Evolutionary conservation across 129 eudicot species (phyloP), one percentile per base, ranked within the genome.

Genomic region (Flaveria bidentis): DNA sequence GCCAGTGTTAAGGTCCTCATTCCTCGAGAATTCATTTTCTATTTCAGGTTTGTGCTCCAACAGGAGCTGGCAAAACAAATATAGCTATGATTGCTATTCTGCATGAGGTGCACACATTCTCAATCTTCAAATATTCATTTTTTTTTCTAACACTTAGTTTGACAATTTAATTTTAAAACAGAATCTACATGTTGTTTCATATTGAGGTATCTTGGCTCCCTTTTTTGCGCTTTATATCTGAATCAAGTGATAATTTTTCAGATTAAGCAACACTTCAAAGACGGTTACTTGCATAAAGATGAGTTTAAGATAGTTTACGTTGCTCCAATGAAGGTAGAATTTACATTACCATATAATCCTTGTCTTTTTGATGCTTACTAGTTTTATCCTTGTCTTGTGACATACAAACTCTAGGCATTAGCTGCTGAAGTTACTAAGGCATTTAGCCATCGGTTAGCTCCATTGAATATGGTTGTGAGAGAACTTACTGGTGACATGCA

Each of bases 401-500:
- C 71, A 26, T 71, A n/a, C 62, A 53, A 65, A 78, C 20, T 76
- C 30, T 79, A 94, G 98, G 98, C 98, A 65, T 84, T 94, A 80
- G 98, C 98, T 81, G 97, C 98, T 67, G 98, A 94, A 76, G 98
- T 94, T 71, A 94, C 98, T 0, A 76, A 85, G 76, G 91, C 98
- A 45, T 94, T 94, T 85, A 84, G 98, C 75, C 91, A 84, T 74
- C 90, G 98, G 44, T 80, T 94, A 75, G 84, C 96, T 80, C 98
- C 98, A 47, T 65, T 94, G 50, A 94, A 94, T 84, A 78, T 94
- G 88, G 77, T 76, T 57, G 98, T 94, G 88, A 88, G 84, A 84
- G 98, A 94, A 85, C 96, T 94, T 73, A 94, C 98, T 22, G 98
- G 98, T 47, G 98, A 94, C 77, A 94, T 94, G 98, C 98, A 94